Evolutionary conservation across 176 grass and related monocot species (phyloP).

Genomic region (Saccharum officinarum): DNA sequence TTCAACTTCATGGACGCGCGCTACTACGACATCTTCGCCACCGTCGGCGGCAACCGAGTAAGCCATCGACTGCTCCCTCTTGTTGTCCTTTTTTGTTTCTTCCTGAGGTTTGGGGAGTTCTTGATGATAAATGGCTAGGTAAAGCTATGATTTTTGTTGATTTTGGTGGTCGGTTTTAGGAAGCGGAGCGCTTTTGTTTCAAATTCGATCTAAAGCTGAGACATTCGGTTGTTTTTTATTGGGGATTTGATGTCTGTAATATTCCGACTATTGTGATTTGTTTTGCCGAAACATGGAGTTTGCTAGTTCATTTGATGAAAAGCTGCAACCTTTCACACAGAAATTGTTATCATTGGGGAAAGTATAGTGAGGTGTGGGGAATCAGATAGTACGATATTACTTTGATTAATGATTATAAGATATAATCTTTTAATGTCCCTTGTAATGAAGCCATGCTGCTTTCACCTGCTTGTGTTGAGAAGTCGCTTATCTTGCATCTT

Average conservation of each 20-base stretch:
- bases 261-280: background rate
- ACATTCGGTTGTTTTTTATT: background rate
- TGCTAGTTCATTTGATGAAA: background rate
- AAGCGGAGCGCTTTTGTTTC: background rate
- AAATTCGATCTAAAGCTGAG: background rate
- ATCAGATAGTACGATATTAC: background rate
- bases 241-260: background rate
- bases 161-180: background rate
- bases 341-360: background rate
- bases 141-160: background rate
- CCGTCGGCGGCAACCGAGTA: slow-evolving; percentile 78
- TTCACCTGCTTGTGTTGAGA: background rate
- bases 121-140: background rate
- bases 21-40: slow-evolving; percentile 90
- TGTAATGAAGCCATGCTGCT: background rate
- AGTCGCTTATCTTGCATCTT: background rate
- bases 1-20: slow-evolving; percentile 95
- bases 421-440: background rate
- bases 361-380: background rate
- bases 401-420: background rate
- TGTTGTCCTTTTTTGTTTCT: background rate
- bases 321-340: background rate
- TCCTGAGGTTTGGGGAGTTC: background rate
- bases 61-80: background rate
- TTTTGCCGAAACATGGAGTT: background rate